phyloP scores from a whole-genome alignment of 2,329 filamentous ascomycete genomes.

The Chaetomiaceae sp. region DNA sequence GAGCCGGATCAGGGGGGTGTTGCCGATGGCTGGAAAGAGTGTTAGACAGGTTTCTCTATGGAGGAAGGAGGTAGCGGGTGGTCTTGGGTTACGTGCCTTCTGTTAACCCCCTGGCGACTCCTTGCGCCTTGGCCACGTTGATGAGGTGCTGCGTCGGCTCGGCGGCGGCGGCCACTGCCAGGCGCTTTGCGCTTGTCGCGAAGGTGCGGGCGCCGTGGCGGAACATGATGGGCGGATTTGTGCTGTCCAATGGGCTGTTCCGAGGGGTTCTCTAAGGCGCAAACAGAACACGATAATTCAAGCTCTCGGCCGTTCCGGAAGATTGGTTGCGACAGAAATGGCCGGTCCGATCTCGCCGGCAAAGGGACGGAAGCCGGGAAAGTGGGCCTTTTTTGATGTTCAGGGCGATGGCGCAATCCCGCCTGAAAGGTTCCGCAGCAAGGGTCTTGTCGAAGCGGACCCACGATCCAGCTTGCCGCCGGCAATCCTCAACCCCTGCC shows the following conservation, averaged over 20 bases:
- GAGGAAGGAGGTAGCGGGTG: not conserved
- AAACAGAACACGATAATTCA: too few species aligned
- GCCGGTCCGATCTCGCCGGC: not conserved
- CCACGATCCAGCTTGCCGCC: slow-evolving; percentile 2
- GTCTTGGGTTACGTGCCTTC: slow-evolving; percentile 55
- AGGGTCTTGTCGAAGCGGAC: not conserved
- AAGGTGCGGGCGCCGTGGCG: slow-evolving; percentile 65
- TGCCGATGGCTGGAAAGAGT: slow-evolving; percentile 74
- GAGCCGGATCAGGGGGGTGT: slow-evolving; percentile 89
- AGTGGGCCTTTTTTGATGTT: slow-evolving; percentile 6
- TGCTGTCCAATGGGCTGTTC: not conserved
- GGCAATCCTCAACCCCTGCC: slow-evolving; percentile 2
- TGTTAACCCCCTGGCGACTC: slow-evolving; percentile 70
- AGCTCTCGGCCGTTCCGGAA: not conserved
- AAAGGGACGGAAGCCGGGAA: slow-evolving; percentile 3
- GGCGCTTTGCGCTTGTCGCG: slow-evolving; percentile 56
- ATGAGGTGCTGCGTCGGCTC: slow-evolving; percentile 58
- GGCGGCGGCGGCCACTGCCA: slow-evolving; percentile 39
- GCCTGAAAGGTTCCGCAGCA: slow-evolving; percentile 5
- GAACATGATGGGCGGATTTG: slow-evolving; percentile 51
- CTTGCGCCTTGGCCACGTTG: slow-evolving; percentile 73
- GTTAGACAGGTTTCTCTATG: not conserved
- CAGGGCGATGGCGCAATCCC: slow-evolving; percentile 24
- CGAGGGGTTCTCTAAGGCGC: too few species aligned
- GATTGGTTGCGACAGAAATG: slow-evolving; percentile 1